Evolutionary conservation across 2,329 filamentous ascomycete genomes (phyloP).

Genomic region (Diaporthe sp.): DNA sequence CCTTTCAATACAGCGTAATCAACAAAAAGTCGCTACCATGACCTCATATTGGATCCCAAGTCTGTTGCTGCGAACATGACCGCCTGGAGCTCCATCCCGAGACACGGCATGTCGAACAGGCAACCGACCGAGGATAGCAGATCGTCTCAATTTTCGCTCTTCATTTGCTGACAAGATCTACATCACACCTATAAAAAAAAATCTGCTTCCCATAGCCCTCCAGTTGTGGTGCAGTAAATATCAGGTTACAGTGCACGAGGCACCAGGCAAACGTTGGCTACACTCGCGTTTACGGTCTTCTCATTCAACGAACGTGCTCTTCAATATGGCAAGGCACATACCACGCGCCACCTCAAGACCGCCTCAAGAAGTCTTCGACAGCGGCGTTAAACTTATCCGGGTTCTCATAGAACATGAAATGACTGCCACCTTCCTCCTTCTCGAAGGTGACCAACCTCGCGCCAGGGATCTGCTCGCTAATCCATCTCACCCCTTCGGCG

Average conservation of each 20-base stretch:
- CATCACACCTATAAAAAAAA: no score
- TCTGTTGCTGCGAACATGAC: background rate
- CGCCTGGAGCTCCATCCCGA: no score
- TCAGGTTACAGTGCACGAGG: background rate
- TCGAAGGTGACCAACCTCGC: conserved; percentile 47
- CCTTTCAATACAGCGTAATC: background rate
- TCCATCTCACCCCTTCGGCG: conserved; percentile 45
- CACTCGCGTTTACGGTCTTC: no score
- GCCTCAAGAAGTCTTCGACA: conserved; percentile 47
- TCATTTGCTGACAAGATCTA: background rate
- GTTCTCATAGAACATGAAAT: conserved; percentile 54
- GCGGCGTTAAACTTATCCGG: conserved; percentile 50
- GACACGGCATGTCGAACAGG: no score
- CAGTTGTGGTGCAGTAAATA: background rate
- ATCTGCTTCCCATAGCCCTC: no score
- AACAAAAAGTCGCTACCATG: background rate
- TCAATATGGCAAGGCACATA: no score
- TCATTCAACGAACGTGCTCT: background rate
- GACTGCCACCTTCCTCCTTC: conserved; percentile 51
- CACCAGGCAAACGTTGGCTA: no score
- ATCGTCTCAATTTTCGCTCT: background rate
- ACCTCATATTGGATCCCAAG: no score
- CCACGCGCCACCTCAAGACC: background rate
- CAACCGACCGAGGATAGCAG: no score
- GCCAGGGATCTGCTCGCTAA: conserved; percentile 48